A percentile compares a stretch with the other conserved stretches of the same genome.
These are phyloP conservation scores for Amphirosellinia nigrospora DNA, from an alignment of 495 filamentous ascomycete species.

Conservation along the genomic window DNA sequence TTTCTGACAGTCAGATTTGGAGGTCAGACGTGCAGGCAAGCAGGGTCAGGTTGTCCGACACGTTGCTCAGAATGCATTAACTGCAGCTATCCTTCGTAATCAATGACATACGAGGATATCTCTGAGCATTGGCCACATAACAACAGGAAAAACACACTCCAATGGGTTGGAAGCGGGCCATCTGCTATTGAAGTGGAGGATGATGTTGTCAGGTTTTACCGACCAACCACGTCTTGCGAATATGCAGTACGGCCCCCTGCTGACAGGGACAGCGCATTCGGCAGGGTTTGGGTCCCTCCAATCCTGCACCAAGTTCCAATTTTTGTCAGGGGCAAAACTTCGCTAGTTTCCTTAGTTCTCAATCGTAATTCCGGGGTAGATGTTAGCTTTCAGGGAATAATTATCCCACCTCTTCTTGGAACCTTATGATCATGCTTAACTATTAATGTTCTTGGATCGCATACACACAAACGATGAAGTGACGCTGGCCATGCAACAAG, in stretches of 20 bases:
- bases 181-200: slow-evolving; percentile 8
- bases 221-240: slow-evolving; percentile 6
- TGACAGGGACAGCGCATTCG: slow-evolving; percentile 16
- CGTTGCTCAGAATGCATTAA: background rate
- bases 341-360: background rate
- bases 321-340: too few species aligned
- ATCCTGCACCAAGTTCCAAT: slow-evolving; percentile 2
- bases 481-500: slow-evolving; percentile 6
- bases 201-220: slow-evolving; percentile 6
- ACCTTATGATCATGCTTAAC: background rate
- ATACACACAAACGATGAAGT: background rate
- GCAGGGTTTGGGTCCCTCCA: slow-evolving; percentile 6
- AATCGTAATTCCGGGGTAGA: slow-evolving; percentile 15
- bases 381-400: slow-evolving; percentile 1
- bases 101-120: background rate
- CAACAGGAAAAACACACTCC: background rate
- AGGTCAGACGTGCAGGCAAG: slow-evolving; percentile 8
- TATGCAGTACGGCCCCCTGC: slow-evolving; percentile 10
- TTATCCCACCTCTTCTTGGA: background rate
- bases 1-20: slow-evolving; percentile 7
- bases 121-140: background rate
- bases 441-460: background rate
- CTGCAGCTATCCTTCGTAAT: slow-evolving; percentile 19
- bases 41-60: background rate
- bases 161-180: background rate